phyloP scores from a whole-genome alignment of 768 basidiomycete species.

The Lactifluus echinatus region DNA sequence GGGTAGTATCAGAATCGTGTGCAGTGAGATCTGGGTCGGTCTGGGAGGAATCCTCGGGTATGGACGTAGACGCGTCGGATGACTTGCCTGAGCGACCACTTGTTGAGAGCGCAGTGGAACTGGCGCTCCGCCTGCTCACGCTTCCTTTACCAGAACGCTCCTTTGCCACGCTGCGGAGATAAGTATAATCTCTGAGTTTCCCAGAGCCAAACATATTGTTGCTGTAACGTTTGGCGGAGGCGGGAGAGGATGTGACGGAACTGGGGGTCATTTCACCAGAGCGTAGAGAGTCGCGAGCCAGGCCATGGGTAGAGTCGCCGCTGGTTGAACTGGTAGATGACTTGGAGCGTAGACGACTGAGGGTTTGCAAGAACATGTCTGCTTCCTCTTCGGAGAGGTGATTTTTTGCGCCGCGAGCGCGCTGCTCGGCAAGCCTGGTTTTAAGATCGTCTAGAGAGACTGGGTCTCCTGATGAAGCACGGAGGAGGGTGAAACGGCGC shows the following conservation, averaged over 20 bases:
- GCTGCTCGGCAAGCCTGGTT: slow-evolving; percentile 63
- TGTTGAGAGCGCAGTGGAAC: slow-evolving; percentile 11
- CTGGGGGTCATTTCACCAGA: slow-evolving; percentile 30
- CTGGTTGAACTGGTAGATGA: slow-evolving; percentile 22
- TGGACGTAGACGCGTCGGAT: slow-evolving; percentile 7
- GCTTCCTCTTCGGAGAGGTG: slow-evolving; percentile 77
- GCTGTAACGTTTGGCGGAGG: slow-evolving; percentile 63
- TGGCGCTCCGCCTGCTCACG: slow-evolving; percentile 30
- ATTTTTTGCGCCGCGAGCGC: slow-evolving; percentile 56
- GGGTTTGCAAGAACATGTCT: slow-evolving; percentile 71
- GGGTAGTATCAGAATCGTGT: slow-evolving; percentile 10
- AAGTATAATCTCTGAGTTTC: slow-evolving; percentile 65
- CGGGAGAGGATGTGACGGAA: slow-evolving; percentile 30
- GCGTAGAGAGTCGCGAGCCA: slow-evolving; percentile 16
- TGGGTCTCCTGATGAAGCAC: slow-evolving; percentile 56
- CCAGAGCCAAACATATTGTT: slow-evolving; percentile 82
- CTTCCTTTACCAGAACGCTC: slow-evolving; percentile 29
- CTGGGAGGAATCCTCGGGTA: slow-evolving; percentile 11
- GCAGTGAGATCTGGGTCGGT: slow-evolving; percentile 6
- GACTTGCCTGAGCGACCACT: slow-evolving; percentile 4
- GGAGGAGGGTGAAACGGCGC: slow-evolving; percentile 74
- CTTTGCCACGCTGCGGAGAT: slow-evolving; percentile 48
- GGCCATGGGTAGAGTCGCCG: slow-evolving; percentile 16
- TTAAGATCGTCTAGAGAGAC: slow-evolving; percentile 57
- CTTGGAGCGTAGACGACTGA: slow-evolving; percentile 45